Evolutionary conservation across 805 yeast species (phyloP).

Genomic region (Kazachstania taianensis): DNA sequence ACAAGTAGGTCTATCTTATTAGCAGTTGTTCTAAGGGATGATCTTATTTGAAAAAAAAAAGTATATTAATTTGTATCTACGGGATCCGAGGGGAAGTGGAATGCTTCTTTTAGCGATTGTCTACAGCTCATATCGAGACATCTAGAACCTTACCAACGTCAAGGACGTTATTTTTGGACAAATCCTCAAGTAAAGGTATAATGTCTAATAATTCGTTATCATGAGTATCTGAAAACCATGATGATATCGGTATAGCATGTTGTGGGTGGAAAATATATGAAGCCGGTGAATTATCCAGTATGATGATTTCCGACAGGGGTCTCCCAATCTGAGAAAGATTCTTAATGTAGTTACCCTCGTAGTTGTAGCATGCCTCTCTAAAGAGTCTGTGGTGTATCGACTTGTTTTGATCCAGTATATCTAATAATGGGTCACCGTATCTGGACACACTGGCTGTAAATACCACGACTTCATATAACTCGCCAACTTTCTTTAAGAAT

Average conservation of each 20-base stretch:
- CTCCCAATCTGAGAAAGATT: conserved; percentile 91
- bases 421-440: conserved; percentile 91
- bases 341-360: conserved; percentile 91
- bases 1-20: no score
- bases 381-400: conserved; percentile 84
- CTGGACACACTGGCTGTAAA: conserved; percentile 94
- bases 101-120: no score
- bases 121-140: conserved; percentile 42
- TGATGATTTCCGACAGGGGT: conserved; percentile 74
- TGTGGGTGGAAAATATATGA: conserved; percentile 97
- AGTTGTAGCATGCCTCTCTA: conserved; percentile 87
- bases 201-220: conserved; percentile 91
- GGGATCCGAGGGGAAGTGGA: no score
- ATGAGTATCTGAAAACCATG: conserved; percentile 97
- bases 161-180: conserved; percentile 60
- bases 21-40: no score
- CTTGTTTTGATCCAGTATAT: conserved; percentile 68
- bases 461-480: conserved; percentile 87
- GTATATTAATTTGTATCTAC: no score
- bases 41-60: no score
- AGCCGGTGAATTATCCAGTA: conserved; percentile 95
- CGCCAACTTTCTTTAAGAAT: conserved; percentile 72
- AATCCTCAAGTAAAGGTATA: conserved; percentile 80
- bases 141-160: conserved; percentile 84
- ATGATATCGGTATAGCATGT: conserved; percentile 92